Conservation (phyloP, 352 stramenopile genomes). For the Phytophthora pluvialis region DNA sequence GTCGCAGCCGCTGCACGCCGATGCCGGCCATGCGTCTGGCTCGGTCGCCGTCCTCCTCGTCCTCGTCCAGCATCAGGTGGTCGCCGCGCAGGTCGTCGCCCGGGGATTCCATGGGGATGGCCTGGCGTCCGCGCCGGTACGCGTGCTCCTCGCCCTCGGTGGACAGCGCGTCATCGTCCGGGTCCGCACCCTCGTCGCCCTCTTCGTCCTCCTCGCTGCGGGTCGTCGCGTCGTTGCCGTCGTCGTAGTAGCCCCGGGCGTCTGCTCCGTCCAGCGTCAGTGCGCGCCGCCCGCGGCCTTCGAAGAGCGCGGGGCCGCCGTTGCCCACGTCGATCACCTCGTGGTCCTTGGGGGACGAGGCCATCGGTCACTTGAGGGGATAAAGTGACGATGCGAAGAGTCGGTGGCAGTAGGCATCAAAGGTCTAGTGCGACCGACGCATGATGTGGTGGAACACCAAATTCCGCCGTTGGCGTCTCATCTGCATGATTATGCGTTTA, state of each 20-base stretch:
- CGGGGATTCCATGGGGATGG: constrained; percentile 75
- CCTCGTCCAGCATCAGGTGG: constrained; percentile 45
- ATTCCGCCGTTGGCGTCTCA: constrained; percentile 10
- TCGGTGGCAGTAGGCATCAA: not conserved
- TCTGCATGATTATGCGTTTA: not conserved
- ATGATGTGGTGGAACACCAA: not conserved
- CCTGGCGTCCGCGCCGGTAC: constrained; percentile 59
- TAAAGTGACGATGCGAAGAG: not conserved
- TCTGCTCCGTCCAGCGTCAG: constrained; percentile 29
- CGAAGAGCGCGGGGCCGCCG: constrained; percentile 25
- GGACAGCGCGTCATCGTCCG: constrained; percentile 5
- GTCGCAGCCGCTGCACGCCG: constrained; percentile 40
- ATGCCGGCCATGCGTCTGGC: not conserved
- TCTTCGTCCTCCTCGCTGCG: constrained; percentile 15
- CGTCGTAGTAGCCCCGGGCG: constrained; percentile 11
- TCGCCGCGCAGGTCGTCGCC: constrained; percentile 47
- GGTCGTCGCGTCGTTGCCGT: constrained; percentile 7
- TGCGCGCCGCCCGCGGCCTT: constrained; percentile 18
- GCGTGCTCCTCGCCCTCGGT: constrained; percentile 42
- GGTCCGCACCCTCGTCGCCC: not conserved
- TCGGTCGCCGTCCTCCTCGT: constrained; percentile 21
- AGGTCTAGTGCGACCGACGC: not conserved
- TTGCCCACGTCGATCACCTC: constrained; percentile 55
- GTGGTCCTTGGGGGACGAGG: constrained; percentile 27
- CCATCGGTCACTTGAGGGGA: constrained; percentile 3